Conservation (phyloP, 2,329 filamentous ascomycete species). For the Verticillium alfalfae region DNA sequence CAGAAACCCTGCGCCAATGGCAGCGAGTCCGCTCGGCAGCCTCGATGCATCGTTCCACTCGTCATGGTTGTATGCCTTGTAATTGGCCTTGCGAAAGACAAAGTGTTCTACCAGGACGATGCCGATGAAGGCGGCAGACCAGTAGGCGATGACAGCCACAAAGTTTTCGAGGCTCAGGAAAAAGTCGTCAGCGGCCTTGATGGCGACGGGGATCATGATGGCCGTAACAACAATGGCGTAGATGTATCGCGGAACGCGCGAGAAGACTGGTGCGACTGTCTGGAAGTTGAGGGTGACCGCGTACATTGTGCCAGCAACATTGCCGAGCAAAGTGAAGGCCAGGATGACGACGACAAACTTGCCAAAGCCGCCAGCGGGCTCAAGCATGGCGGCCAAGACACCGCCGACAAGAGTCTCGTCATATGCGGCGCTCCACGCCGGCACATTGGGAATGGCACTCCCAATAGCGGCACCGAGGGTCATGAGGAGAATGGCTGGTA, state of each 20-base stretch:
- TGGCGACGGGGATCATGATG: constrained; percentile 53
- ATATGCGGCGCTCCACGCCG: constrained; percentile 49
- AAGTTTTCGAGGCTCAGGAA: constrained; percentile 54
- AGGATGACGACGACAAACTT: constrained; percentile 57
- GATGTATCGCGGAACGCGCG: constrained; percentile 49
- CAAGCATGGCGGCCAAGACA: constrained; percentile 54
- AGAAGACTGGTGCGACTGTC: constrained; percentile 51
- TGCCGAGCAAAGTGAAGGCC: constrained; percentile 51
- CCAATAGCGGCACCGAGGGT: constrained; percentile 59
- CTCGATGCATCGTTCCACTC: constrained; percentile 40
- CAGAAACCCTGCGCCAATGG: constrained; percentile 37
- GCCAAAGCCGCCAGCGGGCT: constrained; percentile 53
- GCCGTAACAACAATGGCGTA: constrained; percentile 53
- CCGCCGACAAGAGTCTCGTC: constrained; percentile 49
- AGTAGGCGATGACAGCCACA: constrained; percentile 52
- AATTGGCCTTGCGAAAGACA: constrained; percentile 39
- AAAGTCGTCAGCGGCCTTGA: constrained; percentile 50
- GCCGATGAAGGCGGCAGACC: constrained; percentile 49
- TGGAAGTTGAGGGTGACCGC: constrained; percentile 61
- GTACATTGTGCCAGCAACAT: constrained; percentile 55
- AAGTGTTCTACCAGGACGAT: constrained; percentile 43
- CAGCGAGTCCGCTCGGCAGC: constrained; percentile 41
- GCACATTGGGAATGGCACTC: constrained; percentile 48
- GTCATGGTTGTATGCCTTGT: constrained; percentile 36
- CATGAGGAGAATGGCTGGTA: constrained; percentile 56